Conservation (phyloP, 108 stramenopile species). For the Cyclotella kingstonii region DNA sequence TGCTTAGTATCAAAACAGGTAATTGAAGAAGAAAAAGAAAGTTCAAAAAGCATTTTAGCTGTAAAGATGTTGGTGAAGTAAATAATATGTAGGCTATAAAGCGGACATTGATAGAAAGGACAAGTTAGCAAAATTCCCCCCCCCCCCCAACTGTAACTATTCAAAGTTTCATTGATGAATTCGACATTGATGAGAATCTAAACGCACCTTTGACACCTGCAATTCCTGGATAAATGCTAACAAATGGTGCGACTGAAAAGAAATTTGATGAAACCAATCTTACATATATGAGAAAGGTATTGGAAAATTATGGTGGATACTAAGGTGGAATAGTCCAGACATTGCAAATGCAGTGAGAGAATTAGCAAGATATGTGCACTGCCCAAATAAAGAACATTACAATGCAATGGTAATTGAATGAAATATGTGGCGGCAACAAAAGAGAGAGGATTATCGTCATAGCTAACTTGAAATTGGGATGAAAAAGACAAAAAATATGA, state of each 20-base stretch:
- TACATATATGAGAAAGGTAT: neutral
- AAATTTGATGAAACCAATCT: neutral
- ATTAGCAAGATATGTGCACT: neutral
- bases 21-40: no score
- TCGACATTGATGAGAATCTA: no score
- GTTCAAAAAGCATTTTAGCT: no score
- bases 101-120: no score
- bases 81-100: no score
- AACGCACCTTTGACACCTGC: no score
- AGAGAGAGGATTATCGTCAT: neutral
- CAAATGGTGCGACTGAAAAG: neutral
- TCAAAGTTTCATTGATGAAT: no score
- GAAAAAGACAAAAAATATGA: neutral
- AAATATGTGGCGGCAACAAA: neutral
- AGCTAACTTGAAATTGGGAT: neutral
- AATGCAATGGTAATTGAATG: neutral
- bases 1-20: no score
- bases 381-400: neutral
- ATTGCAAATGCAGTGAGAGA: neutral
- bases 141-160: no score
- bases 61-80: no score
- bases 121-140: no score
- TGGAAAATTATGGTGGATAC: neutral
- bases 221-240: no score
- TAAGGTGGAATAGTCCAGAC: neutral